Evolutionary conservation across 2,329 filamentous ascomycete genomes (phyloP).

Genomic region (Nigrograna mackinnonii): DNA sequence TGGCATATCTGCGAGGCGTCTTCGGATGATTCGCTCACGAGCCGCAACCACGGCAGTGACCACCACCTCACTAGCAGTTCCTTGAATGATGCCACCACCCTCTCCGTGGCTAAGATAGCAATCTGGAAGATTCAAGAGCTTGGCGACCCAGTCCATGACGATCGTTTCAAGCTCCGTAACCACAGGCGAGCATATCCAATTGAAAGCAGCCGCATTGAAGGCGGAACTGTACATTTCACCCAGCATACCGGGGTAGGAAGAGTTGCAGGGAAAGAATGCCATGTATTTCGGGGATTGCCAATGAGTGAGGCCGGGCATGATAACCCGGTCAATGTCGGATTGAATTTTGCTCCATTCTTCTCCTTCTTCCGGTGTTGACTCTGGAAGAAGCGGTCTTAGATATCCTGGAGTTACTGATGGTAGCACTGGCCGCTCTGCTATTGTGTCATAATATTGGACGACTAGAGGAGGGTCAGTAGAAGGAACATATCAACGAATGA

Average conservation of each 20-base stretch:
- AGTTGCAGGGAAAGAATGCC: slow-evolving; percentile 88
- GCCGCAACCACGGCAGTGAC: slow-evolving; percentile 87
- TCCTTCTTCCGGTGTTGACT: slow-evolving; percentile 64
- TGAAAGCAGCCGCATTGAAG: slow-evolving; percentile 90
- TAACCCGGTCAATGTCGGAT: slow-evolving; percentile 80
- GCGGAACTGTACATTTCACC: slow-evolving; percentile 91
- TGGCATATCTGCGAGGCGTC: slow-evolving; percentile 27
- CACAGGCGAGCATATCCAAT: slow-evolving; percentile 93
- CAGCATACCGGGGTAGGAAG: slow-evolving; percentile 82
- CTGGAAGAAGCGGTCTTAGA: slow-evolving; percentile 76
- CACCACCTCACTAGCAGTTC: slow-evolving; percentile 84
- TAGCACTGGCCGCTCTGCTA: slow-evolving; percentile 72
- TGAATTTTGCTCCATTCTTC: slow-evolving; percentile 81
- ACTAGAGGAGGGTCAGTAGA: slow-evolving; percentile 55
- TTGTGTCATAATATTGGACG: slow-evolving; percentile 78
- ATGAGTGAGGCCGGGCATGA: slow-evolving; percentile 90
- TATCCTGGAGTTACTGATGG: slow-evolving; percentile 84
- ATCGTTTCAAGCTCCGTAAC: slow-evolving; percentile 93
- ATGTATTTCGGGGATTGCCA: slow-evolving; percentile 94
- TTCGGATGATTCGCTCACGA: slow-evolving; percentile 66
- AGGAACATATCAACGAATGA: not conserved
- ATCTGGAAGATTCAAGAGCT: slow-evolving; percentile 72
- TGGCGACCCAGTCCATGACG: slow-evolving; percentile 88
- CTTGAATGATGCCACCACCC: slow-evolving; percentile 93
- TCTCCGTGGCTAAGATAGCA: slow-evolving; percentile 74